Conservation (phyloP, 257 asterid species). For the Ilex asprella region DNA sequence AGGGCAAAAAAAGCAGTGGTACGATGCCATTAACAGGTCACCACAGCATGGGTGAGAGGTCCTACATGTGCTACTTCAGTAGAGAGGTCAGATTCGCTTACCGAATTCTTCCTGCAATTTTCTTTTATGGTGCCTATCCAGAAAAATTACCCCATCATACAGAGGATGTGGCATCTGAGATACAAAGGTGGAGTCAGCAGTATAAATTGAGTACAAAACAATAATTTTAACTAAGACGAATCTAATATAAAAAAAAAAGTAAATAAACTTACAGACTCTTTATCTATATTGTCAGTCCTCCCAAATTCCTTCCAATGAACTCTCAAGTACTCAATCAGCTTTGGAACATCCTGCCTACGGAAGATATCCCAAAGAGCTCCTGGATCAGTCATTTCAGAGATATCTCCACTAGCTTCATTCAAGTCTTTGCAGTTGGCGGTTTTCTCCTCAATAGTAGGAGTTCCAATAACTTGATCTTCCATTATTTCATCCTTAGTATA, state of each 20-base stretch:
- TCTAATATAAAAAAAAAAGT: not conserved
- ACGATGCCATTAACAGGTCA: no score
- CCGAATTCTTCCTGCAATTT: conserved; percentile 84
- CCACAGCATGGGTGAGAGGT: not conserved
- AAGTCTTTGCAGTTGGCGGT: conserved; percentile 21
- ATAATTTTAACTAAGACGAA: not conserved
- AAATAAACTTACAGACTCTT: conserved; percentile 39
- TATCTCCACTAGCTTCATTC: conserved; percentile 22
- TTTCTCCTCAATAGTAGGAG: conserved; percentile 30
- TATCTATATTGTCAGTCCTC: conserved; percentile 26
- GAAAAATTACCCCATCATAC: conserved; percentile 55
- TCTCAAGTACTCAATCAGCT: conserved; percentile 54
- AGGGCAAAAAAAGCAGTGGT: no score
- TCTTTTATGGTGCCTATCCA: conserved; percentile 63
- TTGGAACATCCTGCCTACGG: conserved; percentile 75
- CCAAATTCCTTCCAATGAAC: conserved; percentile 45
- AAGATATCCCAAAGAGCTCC: conserved; percentile 95
- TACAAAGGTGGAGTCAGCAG: conserved; percentile 21
- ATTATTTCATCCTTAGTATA: conserved; percentile 23
- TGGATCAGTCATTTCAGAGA: conserved; percentile 30
- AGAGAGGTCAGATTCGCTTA: conserved; percentile 26
- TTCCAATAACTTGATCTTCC: conserved; percentile 32
- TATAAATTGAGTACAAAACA: not conserved
- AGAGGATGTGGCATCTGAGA: conserved; percentile 66
- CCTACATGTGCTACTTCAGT: not conserved